Conservation (phyloP, 305 asterid genomes). For the Ilex paraguariensis region DNA sequence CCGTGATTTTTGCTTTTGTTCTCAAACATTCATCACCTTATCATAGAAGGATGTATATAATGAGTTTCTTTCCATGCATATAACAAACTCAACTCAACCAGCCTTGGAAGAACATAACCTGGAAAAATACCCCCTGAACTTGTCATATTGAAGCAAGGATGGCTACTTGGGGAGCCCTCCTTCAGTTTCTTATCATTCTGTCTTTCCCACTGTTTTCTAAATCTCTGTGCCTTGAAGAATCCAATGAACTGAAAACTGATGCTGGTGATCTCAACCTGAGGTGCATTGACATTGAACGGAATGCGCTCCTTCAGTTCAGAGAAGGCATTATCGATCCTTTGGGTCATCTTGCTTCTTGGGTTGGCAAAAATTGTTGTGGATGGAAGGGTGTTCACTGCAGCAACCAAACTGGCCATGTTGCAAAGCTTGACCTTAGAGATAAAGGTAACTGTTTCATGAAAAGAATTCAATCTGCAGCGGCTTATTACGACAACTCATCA, state of each 20-base stretch:
- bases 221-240: too few relatives aligned
- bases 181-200: neutral
- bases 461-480: neutral
- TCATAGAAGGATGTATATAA: too few relatives aligned
- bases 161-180: neutral
- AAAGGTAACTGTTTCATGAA: neutral
- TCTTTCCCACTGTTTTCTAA: neutral
- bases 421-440: slow-evolving; percentile 6
- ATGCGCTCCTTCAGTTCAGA: slow-evolving; percentile 1
- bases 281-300: slow-evolving; percentile 8
- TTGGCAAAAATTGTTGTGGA: slow-evolving; percentile 10
- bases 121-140: too few relatives aligned
- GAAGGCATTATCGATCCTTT: slow-evolving; percentile 8
- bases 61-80: too few relatives aligned
- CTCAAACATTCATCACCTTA: too few relatives aligned
- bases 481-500: neutral
- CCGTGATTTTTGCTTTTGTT: too few relatives aligned
- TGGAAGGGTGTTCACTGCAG: slow-evolving; percentile 10
- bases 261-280: neutral
- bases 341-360: slow-evolving; percentile 11
- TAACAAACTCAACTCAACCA: too few relatives aligned
- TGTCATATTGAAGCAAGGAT: too few relatives aligned
- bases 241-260: neutral
- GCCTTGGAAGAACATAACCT: too few relatives aligned
- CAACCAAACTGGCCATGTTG: slow-evolving; percentile 7